Percentiles rank a stretch among this genome's conserved stretches.
Conservation (phyloP, 768 basidiomycete species). For the Boletus sp. region DNA sequence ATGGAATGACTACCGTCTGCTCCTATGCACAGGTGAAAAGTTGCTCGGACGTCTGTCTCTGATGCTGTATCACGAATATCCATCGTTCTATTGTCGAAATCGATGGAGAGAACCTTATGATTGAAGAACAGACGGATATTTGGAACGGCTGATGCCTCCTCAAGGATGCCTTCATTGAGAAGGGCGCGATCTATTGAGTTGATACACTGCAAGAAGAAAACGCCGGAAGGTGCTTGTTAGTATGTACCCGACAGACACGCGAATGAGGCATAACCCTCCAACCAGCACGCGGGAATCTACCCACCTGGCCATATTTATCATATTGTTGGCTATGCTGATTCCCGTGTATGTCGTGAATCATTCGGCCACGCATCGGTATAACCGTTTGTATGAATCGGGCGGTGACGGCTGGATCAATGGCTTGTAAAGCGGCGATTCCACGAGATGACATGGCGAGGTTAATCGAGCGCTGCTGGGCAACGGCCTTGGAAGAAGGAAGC, state of each 20-base stretch:
- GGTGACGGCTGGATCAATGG: conserved; percentile 70
- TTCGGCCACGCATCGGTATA: conserved; percentile 93
- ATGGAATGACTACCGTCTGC: conserved; percentile 94
- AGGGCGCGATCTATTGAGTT: conserved; percentile 90
- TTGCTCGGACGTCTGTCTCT: conserved; percentile 42
- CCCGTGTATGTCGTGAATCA: conserved; percentile 83
- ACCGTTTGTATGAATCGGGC: conserved; percentile 70
- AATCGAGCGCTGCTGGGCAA: conserved; percentile 80
- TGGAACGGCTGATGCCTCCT: conserved; percentile 61
- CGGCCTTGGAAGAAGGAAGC: conserved; percentile 63
- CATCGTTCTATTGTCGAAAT: conserved; percentile 68
- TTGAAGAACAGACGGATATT: conserved; percentile 74
- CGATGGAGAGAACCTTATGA: conserved; percentile 73
- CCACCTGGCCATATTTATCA: conserved; percentile 84
- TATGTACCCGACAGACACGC: conserved; percentile 22
- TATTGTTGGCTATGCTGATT: conserved; percentile 81
- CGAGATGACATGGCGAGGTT: conserved; percentile 95
- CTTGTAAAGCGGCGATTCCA: conserved; percentile 83
- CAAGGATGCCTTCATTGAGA: conserved; percentile 82
- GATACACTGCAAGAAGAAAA: conserved; percentile 64
- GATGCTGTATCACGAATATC: conserved; percentile 47
- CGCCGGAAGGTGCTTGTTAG: conserved; percentile 25
- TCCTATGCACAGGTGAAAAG: conserved; percentile 83
- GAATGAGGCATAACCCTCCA: conserved; percentile 12
- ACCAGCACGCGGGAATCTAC: conserved; percentile 29